Evolutionary conservation across 371 early-diverging fungal species (phyloP), one percentile per base, ranked within the genome.

Genomic region (Batrachochytrium dendrobatidis): DNA sequence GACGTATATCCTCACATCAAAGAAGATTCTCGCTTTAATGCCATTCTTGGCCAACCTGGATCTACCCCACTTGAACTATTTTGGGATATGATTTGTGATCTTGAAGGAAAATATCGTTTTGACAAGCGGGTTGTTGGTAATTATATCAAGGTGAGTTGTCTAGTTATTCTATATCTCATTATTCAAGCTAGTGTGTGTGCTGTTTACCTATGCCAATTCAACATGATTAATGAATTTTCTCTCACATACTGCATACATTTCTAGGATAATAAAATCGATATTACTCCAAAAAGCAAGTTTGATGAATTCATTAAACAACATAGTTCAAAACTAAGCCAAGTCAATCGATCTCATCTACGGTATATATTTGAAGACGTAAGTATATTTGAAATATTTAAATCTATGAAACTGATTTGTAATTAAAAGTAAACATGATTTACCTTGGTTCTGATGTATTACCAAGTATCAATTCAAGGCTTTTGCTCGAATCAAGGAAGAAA

Each of bases 21-120:
- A 49, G 74, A 83, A 2, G 89, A 94, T 60, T 65, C 74, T 22
- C 74, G 87, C 25, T 93, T 87, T 60, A 34, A 60, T 3, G 69
- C 78, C n/a, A 81, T 91, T 66, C 78, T 96, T 3, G 92, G 92
- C 0, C 83, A 88, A 56, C 76, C 84, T 1, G 94, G 92, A 7
- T 91, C 92, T 0, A 81, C 86, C 3, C 92, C 96, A 1, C 63
- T 91, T 52, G 95, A 96, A 50, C 63, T 96, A 56, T 94, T 94
- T 65, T 94, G 92, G 87, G 96, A 96, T 67, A 56, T 82, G 17
- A 69, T 94, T 24, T 86, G 89, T 61, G 83, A 84, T 39, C 65
- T 94, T 17, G 88, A 92, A 46, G 90, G 92, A 32, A 72, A 77
- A 30, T 69, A 86, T 12, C 84, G 88, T 65, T 73, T 80, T 22